Evolutionary conservation across 495 filamentous ascomycete genomes (phyloP), one percentile per base, ranked within the genome.

Genomic region (Talaromyces adpressus): DNA sequence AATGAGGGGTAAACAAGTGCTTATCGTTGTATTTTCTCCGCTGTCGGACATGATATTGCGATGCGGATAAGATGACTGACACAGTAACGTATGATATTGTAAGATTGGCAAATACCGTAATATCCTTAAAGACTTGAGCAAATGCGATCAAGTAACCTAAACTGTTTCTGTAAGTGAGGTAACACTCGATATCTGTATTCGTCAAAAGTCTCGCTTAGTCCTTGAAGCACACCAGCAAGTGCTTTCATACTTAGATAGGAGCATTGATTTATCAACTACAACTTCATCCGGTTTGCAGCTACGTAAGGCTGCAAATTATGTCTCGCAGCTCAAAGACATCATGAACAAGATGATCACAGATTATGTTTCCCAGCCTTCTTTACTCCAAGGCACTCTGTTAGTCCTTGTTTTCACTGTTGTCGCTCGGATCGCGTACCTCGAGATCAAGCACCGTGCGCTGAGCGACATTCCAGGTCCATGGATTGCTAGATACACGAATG

Each of bases 401-500:
- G 52, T 8, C 5, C 23, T 56, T n/a, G 22, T 56, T 29, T 6
- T 14, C 2, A 20, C 22, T 12, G 5, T 56, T 56, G 12, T 56
- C 3, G 52, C 52, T 27, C 52, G 52, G 11, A 29, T 56, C 52
- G 22, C 6, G 22, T 29, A 56, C 16, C 52, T 56, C 52, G 52
- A 56, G 27, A 56, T 56, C 52, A 56, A 56, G 27, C 22, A 56
- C 22, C 18, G 27, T n/a, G 52, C 52, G 16, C 16, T 56, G 11
- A 23, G 27, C 23, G 11, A 22, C 6, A 56, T 56, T 8, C 52
- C 52, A 29, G 52, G 52, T 27, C 52, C 52, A 14, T 29, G 22
- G 52, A 56, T 56, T 16, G 52, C 52, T 29, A 56, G 27, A 30
- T 56, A 56, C 20, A 56, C 52, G 4, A 56, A 56, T 56, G 52